phyloP scores from a whole-genome alignment of 345 rosid species.

The Boechera stricta region DNA sequence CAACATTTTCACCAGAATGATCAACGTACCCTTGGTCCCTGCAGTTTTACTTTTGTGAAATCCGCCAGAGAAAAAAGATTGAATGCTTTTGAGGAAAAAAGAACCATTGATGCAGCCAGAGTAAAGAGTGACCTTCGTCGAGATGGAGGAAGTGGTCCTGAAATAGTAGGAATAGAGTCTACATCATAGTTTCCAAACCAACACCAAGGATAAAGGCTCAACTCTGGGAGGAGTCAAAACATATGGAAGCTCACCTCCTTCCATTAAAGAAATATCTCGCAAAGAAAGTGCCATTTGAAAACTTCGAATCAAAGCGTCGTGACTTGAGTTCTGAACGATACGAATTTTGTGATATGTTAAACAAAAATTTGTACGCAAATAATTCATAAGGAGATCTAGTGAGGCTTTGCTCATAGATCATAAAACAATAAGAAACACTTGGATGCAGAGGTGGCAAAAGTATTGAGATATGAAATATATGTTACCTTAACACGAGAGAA shows the following conservation, averaged over 20 bases:
- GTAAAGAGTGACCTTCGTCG: constrained; percentile 82
- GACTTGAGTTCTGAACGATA: constrained; percentile 78
- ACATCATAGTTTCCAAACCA: constrained; percentile 22
- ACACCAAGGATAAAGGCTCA: constrained; percentile 16
- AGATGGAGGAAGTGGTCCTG: constrained; percentile 85
- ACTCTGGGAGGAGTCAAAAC: constrained; percentile 12
- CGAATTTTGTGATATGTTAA: constrained; percentile 7
- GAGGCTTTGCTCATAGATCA: constrained; percentile 13
- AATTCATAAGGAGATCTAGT: neutral
- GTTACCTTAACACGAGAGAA: constrained; percentile 93
- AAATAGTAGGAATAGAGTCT: constrained; percentile 35
- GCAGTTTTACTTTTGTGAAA: constrained; percentile 58
- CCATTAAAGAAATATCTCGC: constrained; percentile 72
- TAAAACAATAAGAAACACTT: constrained; percentile 23
- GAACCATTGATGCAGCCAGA: constrained; percentile 86
- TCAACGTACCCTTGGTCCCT: constrained; percentile 62
- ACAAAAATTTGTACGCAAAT: neutral
- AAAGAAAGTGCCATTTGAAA: constrained; percentile 93
- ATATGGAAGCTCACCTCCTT: constrained; percentile 65
- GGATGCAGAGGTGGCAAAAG: constrained; percentile 16
- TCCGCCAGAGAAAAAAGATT: constrained; percentile 64
- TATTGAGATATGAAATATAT: constrained; percentile 11
- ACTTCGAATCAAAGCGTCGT: constrained; percentile 75
- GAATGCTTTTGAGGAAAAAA: constrained; percentile 79
- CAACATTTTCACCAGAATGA: constrained; percentile 25